These are phyloP conservation scores for Pestalotiopsis fici DNA, from an alignment of 2,329 filamentous ascomycete species.

Conservation along the genomic window DNA sequence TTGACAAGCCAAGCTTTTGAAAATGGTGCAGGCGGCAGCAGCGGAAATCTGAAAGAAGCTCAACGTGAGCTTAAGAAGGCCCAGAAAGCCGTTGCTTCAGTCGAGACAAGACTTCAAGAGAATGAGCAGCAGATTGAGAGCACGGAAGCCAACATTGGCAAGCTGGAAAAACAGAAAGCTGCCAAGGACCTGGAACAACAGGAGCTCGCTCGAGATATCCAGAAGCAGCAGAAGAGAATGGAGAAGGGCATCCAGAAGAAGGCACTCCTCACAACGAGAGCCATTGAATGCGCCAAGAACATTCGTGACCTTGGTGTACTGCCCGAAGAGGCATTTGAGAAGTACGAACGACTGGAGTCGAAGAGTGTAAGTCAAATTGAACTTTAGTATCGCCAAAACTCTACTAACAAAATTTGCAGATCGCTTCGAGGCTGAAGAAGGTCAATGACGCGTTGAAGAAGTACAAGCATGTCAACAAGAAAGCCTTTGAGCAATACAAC, in stretches of 20 bases:
- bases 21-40: conserved; percentile 59
- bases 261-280: conserved; percentile 74
- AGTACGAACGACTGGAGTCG: conserved; percentile 81
- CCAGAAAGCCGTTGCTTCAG: conserved; percentile 64
- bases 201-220: conserved; percentile 75
- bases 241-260: conserved; percentile 92
- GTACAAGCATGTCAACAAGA: conserved; percentile 98
- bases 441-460: conserved; percentile 94
- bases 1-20: conserved; percentile 78
- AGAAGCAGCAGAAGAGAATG: conserved; percentile 84
- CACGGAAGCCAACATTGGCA: conserved; percentile 36
- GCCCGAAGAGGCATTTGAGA: conserved; percentile 90
- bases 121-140: conserved; percentile 73
- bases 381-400: background rate
- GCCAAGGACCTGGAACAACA: conserved; percentile 73
- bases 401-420: conserved; percentile 36
- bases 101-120: conserved; percentile 71
- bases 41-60: conserved; percentile 72
- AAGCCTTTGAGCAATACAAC: conserved; percentile 98
- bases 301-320: conserved; percentile 92
- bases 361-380: conserved; percentile 62
- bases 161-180: conserved; percentile 46
- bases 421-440: conserved; percentile 75
- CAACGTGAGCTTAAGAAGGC: conserved; percentile 81
- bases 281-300: conserved; percentile 79